Percentiles rank a stretch among this genome's conserved stretches.
These are phyloP conservation scores for Ochromonas danica DNA, from an alignment of 108 stramenopile genomes.

Conservation along the genomic window DNA sequence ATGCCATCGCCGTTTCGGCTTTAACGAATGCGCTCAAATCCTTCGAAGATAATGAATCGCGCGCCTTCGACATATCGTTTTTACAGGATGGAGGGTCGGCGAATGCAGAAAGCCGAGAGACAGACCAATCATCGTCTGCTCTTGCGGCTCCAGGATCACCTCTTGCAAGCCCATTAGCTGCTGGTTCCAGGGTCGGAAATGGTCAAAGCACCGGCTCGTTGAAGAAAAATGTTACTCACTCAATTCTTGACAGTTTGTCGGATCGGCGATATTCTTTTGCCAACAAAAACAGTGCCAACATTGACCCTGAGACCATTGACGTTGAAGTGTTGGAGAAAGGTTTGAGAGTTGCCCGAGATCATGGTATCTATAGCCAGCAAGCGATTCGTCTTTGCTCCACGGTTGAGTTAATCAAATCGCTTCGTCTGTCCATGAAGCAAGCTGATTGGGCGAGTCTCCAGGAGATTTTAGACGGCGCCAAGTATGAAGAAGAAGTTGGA, in stretches of 20 bases:
- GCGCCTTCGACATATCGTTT: not conserved
- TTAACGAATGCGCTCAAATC: not conserved
- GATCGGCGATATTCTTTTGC: not conserved
- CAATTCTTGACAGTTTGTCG: not conserved
- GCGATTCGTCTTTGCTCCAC: not conserved
- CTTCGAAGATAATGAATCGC: slow-evolving; percentile 1
- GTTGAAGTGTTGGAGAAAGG: not conserved
- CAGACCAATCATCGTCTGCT: no score
- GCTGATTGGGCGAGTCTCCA: slow-evolving; percentile 1
- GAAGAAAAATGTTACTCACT: not conserved
- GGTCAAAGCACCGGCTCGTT: not conserved
- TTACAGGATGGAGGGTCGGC: not conserved
- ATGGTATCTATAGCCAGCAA: not conserved
- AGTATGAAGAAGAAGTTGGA: not conserved
- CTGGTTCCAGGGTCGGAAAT: not conserved
- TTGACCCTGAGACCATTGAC: not conserved
- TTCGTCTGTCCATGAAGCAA: slow-evolving; percentile 13
- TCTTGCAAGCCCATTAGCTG: not conserved
- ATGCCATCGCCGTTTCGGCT: not conserved
- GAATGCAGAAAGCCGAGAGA: not conserved
- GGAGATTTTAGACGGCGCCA: not conserved
- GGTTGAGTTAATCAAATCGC: not conserved
- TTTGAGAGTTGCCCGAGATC: not conserved
- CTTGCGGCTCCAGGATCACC: not conserved
- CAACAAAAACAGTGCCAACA: not conserved